Evolutionary conservation across 2,329 filamentous ascomycete species (phyloP).

Genomic region (Stagonosporopsis cucurbitacearum): DNA sequence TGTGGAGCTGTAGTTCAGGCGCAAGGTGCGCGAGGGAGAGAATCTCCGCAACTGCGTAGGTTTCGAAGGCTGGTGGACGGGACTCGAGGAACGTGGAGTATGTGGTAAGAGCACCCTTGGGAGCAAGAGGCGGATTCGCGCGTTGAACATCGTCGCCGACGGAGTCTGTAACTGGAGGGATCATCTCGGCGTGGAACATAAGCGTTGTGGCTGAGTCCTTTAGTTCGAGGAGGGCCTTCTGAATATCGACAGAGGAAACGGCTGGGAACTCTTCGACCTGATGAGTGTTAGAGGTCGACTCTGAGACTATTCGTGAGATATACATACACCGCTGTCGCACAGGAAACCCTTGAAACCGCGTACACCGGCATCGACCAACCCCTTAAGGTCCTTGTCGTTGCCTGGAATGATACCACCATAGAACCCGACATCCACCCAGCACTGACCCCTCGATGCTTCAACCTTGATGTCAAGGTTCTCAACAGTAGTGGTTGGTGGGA

Average conservation of each 20-base stretch:
- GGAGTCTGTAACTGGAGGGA: constrained; percentile 81
- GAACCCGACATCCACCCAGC: constrained; percentile 99
- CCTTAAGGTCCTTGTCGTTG: constrained; percentile 79
- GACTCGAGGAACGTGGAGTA: constrained; percentile 94
- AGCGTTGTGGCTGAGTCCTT: constrained; percentile 84
- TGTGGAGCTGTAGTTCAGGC: constrained; percentile 84
- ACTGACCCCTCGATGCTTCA: constrained; percentile 80
- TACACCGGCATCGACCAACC: constrained; percentile 83
- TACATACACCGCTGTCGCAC: constrained; percentile 89
- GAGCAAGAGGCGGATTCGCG: constrained; percentile 72
- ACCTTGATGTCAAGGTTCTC: constrained; percentile 83
- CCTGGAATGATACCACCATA: constrained; percentile 95
- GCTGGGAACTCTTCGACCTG: constrained; percentile 96
- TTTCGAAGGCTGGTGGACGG: constrained; percentile 87
- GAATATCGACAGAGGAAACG: constrained; percentile 79
- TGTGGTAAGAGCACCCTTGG: constrained; percentile 72
- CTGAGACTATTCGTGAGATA: no score
- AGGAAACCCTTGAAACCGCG: constrained; percentile 97
- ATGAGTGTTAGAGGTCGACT: background rate
- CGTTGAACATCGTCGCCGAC: constrained; percentile 78
- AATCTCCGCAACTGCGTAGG: constrained; percentile 86
- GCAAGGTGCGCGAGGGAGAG: constrained; percentile 80
- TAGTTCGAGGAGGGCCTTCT: constrained; percentile 79
- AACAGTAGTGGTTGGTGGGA: constrained; percentile 93
- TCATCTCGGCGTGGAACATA: constrained; percentile 99